A percentile compares a stretch with the other conserved stretches of the same genome.
phyloP scores from a whole-genome alignment of 78 protist genomes.

The Mastigamoeba balamuthi region DNA sequence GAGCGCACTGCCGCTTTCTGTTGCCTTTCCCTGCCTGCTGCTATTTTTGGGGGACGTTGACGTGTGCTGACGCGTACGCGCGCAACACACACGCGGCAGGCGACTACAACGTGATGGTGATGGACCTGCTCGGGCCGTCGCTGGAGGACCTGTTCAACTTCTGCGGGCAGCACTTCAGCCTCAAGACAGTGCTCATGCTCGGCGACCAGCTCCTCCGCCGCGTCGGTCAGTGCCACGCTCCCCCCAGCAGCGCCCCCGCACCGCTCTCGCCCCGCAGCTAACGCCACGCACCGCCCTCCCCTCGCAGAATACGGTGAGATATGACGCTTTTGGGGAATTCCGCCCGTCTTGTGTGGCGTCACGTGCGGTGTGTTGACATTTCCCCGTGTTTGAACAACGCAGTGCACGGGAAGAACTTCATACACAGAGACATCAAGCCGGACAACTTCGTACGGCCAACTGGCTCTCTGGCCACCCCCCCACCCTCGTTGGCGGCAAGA shows the following conservation, averaged over 20 bases:
- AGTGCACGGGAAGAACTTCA: slow-evolving; percentile 76
- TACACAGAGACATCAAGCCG: slow-evolving; percentile 86
- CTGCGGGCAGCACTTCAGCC: slow-evolving; percentile 72
- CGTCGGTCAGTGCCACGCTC: neutral
- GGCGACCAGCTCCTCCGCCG: slow-evolving; percentile 86
- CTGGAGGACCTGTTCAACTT: slow-evolving; percentile 93
- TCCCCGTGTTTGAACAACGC: slow-evolving; percentile 44
- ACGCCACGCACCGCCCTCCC: neutral
- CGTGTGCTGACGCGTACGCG: too few relatives aligned
- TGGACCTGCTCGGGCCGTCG: slow-evolving; percentile 95
- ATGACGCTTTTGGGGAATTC: too few relatives aligned
- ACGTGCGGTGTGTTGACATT: neutral
- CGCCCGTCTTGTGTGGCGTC: too few relatives aligned
- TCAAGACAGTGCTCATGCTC: slow-evolving; percentile 83
- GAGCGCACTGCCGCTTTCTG: too few relatives aligned
- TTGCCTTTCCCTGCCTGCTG: too few relatives aligned
- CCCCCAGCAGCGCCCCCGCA: too few relatives aligned
- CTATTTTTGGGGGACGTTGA: too few relatives aligned
- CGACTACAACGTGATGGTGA: slow-evolving; percentile 87
- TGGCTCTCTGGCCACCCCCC: too few relatives aligned
- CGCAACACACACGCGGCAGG: too few relatives aligned
- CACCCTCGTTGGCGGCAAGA: too few relatives aligned
- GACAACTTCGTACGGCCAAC: too few relatives aligned
- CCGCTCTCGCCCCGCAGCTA: too few relatives aligned
- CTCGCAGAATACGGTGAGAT: neutral